Conservation (phyloP, 257 asterid genomes). For the Solanum virginianum region DNA sequence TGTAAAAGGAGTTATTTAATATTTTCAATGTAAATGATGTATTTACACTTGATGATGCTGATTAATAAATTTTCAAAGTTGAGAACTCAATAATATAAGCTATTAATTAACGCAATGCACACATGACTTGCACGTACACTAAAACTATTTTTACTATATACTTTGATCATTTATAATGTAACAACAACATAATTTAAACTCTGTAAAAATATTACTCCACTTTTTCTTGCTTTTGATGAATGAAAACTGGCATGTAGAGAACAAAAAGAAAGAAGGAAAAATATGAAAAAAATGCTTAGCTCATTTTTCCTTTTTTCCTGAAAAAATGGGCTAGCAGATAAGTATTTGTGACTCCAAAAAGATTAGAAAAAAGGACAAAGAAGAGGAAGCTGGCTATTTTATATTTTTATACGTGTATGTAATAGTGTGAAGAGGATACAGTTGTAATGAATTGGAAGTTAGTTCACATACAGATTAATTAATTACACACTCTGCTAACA, state of each 20-base stretch:
- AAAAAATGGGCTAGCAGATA: background rate
- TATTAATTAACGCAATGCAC: too few relatives aligned
- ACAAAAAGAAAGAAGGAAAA: background rate
- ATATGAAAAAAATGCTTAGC: background rate
- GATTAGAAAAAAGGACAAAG: background rate
- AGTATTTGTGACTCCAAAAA: background rate
- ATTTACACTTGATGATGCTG: too few relatives aligned
- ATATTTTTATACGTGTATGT: too few relatives aligned
- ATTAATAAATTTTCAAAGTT: too few relatives aligned
- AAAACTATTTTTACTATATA: too few relatives aligned
- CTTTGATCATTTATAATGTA: background rate
- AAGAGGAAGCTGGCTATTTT: background rate
- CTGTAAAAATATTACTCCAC: background rate
- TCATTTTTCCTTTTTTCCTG: background rate
- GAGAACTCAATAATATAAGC: too few relatives aligned
- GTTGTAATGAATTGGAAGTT: background rate
- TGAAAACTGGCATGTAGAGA: background rate
- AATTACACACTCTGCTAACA: background rate
- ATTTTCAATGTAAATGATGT: too few relatives aligned
- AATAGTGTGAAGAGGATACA: background rate
- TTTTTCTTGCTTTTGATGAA: background rate
- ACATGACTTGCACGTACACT: background rate
- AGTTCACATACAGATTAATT: background rate
- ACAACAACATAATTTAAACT: background rate
- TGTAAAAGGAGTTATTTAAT: too few relatives aligned